phyloP scores from a whole-genome alignment of 1,284 basidiomycete genomes.

The Cryptococcus sp. region DNA sequence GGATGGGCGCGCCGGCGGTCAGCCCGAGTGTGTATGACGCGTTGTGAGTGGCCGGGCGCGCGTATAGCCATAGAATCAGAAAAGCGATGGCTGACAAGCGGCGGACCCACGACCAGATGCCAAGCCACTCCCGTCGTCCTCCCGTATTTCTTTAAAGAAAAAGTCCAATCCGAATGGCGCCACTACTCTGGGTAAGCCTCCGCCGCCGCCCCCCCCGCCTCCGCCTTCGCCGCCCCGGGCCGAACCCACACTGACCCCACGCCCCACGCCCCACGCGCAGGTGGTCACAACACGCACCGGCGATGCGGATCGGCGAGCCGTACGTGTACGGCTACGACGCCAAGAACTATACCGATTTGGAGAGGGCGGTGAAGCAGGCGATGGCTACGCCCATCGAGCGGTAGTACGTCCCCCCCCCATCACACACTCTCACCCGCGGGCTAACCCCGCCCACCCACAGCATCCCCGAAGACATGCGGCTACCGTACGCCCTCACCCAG shows the following conservation, averaged over 20 bases:
- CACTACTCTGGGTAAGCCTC: constrained; percentile 26
- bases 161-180: constrained; percentile 31
- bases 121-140: constrained; percentile 46
- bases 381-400: constrained; percentile 29
- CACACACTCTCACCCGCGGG: background rate
- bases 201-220: too few relatives aligned
- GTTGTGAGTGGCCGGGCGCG: constrained; percentile 24
- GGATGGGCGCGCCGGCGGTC: constrained; percentile 40
- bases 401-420: constrained; percentile 20
- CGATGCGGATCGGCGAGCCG: constrained; percentile 35
- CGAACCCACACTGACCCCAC: background rate
- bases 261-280: background rate
- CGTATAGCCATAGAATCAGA: background rate
- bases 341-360: constrained; percentile 25
- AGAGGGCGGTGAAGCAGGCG: constrained; percentile 24
- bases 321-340: constrained; percentile 43
- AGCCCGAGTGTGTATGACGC: constrained; percentile 42
- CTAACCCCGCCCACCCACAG: background rate
- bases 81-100: background rate
- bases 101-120: constrained; percentile 35
- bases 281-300: constrained; percentile 41
- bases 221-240: too few relatives aligned
- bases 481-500: constrained; percentile 16
- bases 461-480: constrained; percentile 33
- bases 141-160: constrained; percentile 30